Base-by-base conservation (phyloP, 2,329 filamentous ascomycete species). In the Neofusicoccum kwambonambiense region DNA sequence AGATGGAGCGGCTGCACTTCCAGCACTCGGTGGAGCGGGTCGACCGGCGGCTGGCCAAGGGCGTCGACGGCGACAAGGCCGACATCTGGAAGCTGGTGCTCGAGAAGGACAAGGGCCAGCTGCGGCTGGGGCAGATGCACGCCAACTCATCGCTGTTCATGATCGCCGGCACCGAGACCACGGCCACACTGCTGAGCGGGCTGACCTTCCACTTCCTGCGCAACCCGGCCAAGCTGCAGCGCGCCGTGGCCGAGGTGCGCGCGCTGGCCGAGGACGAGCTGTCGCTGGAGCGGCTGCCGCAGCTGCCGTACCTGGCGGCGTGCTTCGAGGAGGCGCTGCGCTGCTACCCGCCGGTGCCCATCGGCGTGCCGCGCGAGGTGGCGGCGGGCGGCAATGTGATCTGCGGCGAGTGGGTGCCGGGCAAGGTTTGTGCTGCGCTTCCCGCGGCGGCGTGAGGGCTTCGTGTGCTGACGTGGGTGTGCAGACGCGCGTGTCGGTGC, bases 81-180 rank as follows among this genome's bases (percentile, higher is more conserved):
- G 62, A 82, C 67, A 74, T 83, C 41, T 78, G 79, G 74, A 72
- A 73, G 19, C 72, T 78, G n/a, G 74, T 80, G 0, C 68, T 80
- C 5, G 58, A 41, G 13, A 62, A 51, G 19, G 15, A 17, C 34
- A 9, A 45, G n/a, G 58, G n/a, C 4, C 71, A 69, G 0, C 51
- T 77, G 37, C 68, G 67, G 4, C 52, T 69, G 27, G 67, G 56
- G 1, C 76, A 83, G 57, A 78, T 82, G 70, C 72, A 80, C 17
- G 65, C 73, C 0, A 80, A 79, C 60, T 69, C 75, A 0, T 66
- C 68, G 2, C 22, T 79, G 0, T 73, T 81, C 47, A 80, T 82
- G 68, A 61, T 78, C 4, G 81, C 79, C 1, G 81, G 80, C 0
- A 78, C 76, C n/a, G 80, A 83, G 66, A 82, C 81, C 0, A 79